Base-by-base conservation (phyloP, 352 stramenopile species). In the Globisporangium emineosum region DNA sequence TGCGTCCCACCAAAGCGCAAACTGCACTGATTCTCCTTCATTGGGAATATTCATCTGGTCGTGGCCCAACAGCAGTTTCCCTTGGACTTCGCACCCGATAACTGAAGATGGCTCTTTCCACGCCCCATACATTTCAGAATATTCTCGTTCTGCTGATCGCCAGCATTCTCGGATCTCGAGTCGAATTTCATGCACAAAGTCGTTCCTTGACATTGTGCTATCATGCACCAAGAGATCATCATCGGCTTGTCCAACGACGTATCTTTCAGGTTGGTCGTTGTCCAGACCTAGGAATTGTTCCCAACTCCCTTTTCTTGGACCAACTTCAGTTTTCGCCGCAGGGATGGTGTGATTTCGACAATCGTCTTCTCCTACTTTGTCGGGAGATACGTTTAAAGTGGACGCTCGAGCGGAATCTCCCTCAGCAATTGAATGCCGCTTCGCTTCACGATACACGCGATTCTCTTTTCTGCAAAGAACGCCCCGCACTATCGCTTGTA, bases 1-100 rank as follows among this genome's bases (percentile, higher is more conserved):
- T 30, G 75, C 67, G 64, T 88, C 79, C 79, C 79, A 88, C 79
- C 79, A 88, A 50, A 88, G 63, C 17, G 65, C 68, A 58, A 88
- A 88, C n/a, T 61, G 54, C 23, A 75, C 49, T 15, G 66, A 59
- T 42, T 64, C 73, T 12, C 42, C 9, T 60, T 72, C 68, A 21
- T 21, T 54, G 15, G 45, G 23, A 8, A 6, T 12, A 15, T n/a
- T 3, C 5, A 21, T 45, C 25, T 12, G 12, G 21, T 60, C 51
- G 10, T 51, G 58, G 13, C 50, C n/a, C 21, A 76, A 50, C 9
- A 70, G 60, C 1, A 83, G 29, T 15, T 80, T 62, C 2, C 72
- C 76, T 29, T 78, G 69, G 4, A 88, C 50, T 50, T 88, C 78
- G 17, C 78, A 88, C 2, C 78, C 78, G 25, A 80, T 62, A 15